Evolutionary conservation across 2,329 filamentous ascomycete genomes (phyloP).

Genomic region (Fonsecaea erecta): DNA sequence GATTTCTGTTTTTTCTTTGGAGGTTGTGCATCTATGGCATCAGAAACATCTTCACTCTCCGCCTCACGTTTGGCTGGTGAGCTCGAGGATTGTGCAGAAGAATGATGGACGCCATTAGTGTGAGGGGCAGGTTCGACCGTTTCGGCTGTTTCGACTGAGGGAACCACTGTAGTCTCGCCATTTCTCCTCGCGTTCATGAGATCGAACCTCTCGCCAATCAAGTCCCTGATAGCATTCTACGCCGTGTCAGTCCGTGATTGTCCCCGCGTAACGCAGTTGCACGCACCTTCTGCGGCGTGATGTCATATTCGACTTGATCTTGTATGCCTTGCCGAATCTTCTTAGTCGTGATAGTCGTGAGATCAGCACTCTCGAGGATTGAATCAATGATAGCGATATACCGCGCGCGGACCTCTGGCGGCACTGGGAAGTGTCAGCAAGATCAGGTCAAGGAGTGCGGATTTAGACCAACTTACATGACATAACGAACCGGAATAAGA

Average conservation of each 20-base stretch:
- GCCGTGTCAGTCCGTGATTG: conserved; percentile 1
- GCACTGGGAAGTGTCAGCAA: conserved; percentile 45
- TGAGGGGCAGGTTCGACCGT: conserved; percentile 30
- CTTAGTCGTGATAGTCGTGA: conserved; percentile 69
- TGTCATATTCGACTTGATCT: conserved; percentile 64
- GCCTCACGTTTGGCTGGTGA: conserved; percentile 49
- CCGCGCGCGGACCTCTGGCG: conserved; percentile 53
- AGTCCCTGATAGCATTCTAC: conserved; percentile 70
- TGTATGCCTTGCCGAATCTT: conserved; percentile 67
- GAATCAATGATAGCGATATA: conserved; percentile 66
- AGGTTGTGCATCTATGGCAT: conserved; percentile 46
- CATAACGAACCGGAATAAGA: conserved; percentile 19
- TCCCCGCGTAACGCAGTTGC: neutral
- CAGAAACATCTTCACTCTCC: conserved; percentile 48
- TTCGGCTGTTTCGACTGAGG: conserved; percentile 38
- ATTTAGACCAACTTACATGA: conserved; percentile 26
- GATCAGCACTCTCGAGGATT: conserved; percentile 64
- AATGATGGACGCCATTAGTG: conserved; percentile 45
- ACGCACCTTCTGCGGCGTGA: conserved; percentile 64
- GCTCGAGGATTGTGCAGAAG: conserved; percentile 39
- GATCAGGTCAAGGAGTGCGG: neutral
- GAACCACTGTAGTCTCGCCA: conserved; percentile 45
- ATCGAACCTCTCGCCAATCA: conserved; percentile 77
- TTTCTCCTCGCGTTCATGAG: conserved; percentile 61
- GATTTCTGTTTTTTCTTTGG: conserved; percentile 68